phyloP scores from a whole-genome alignment of 805 yeast species.

The Maudiozyma turicensis region DNA sequence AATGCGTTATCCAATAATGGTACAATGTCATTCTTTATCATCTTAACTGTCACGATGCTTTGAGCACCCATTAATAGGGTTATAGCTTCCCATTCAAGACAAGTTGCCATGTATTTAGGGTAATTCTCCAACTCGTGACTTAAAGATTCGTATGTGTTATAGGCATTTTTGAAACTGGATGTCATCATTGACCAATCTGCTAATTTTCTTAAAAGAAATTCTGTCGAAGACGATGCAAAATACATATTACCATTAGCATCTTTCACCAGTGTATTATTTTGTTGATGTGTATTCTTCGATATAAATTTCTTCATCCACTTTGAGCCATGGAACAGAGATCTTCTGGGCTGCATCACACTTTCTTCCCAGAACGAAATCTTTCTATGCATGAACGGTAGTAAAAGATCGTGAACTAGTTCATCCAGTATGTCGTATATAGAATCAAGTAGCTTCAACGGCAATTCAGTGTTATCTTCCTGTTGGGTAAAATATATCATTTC shows the following conservation, averaged over 20 bases:
- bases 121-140: conserved; percentile 65
- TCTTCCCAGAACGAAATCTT: conserved; percentile 82
- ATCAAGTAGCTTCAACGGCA: conserved; percentile 17
- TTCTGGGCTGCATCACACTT: conserved; percentile 63
- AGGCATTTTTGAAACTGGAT: conserved; percentile 80
- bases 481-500: conserved; percentile 16
- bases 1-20: conserved; percentile 29
- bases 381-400: conserved; percentile 75
- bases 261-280: conserved; percentile 16
- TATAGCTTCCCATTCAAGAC: conserved; percentile 81
- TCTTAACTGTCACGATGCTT: conserved; percentile 33
- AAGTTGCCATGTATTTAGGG: conserved; percentile 44
- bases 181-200: conserved; percentile 92
- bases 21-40: conserved; percentile 36
- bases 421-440: conserved; percentile 21
- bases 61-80: conserved; percentile 53
- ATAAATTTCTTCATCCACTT: conserved; percentile 41
- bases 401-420: conserved; percentile 14
- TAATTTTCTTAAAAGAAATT: conserved; percentile 64
- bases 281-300: conserved; percentile 14
- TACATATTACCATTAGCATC: conserved; percentile 46
- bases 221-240: conserved; percentile 55
- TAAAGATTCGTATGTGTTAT: conserved; percentile 70
- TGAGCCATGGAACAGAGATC: conserved; percentile 63
- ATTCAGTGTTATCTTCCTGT: conserved; percentile 3